Evolutionary conservation across 2,329 filamentous ascomycete genomes (phyloP).

Genomic region (Diaporthe sp.): DNA sequence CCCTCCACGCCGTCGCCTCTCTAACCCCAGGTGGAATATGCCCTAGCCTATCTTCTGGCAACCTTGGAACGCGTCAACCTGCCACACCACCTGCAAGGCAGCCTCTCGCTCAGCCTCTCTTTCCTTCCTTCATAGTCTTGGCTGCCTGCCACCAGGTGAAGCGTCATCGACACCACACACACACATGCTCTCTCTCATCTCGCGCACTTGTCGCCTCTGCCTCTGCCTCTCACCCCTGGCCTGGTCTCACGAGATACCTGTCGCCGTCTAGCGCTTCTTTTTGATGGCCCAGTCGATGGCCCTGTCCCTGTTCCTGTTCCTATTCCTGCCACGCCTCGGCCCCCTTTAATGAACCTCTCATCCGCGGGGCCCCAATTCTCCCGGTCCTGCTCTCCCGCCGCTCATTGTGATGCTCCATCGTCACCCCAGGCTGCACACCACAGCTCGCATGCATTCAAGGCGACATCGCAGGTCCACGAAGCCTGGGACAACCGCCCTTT

Average conservation of each 20-base stretch:
- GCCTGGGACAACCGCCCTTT: background rate
- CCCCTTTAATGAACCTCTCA: background rate
- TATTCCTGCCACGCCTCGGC: conserved; percentile 10
- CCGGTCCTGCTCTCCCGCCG: too few relatives aligned
- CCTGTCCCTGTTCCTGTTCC: background rate
- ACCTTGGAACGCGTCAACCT: background rate
- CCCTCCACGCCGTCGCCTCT: too few relatives aligned
- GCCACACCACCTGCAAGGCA: background rate
- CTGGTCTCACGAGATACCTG: background rate
- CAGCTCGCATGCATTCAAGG: conserved; percentile 24
- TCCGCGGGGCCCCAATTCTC: background rate
- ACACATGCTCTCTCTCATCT: too few relatives aligned
- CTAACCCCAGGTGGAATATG: background rate
- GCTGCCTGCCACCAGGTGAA: background rate
- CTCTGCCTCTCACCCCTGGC: background rate
- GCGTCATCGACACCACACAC: background rate
- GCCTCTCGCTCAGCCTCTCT: background rate
- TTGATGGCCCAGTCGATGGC: conserved; percentile 3
- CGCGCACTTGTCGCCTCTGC: background rate
- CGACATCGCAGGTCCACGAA: background rate
- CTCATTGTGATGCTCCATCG: background rate
- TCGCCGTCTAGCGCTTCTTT: background rate
- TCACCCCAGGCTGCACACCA: background rate
- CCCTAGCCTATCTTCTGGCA: background rate
- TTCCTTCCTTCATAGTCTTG: background rate